A percentile compares a stretch with the other conserved stretches of the same genome.
phyloP scores from a whole-genome alignment of 148 eudicot species.

The Mesembryanthemum crystallinum region DNA sequence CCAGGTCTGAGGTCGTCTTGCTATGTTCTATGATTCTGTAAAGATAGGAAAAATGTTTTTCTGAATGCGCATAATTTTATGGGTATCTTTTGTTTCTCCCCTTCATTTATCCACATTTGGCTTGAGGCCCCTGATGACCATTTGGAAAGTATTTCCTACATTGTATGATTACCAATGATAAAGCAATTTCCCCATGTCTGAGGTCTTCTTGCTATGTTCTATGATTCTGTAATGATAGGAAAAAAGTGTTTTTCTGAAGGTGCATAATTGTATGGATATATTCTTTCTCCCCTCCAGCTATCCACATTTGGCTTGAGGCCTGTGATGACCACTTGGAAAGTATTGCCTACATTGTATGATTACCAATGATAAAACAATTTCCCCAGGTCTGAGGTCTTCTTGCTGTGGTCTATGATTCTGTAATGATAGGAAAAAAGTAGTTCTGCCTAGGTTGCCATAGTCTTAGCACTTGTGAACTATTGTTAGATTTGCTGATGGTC shows the following conservation, averaged over 20 bases:
- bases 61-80: no score
- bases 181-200: conserved; percentile 9
- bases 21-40: not conserved
- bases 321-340: conserved; percentile 15
- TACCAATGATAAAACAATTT: conserved; percentile 9
- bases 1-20: conserved; percentile 16
- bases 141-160: conserved; percentile 13
- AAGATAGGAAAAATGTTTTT: no score
- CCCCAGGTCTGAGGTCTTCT: conserved; percentile 16
- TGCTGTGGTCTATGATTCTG: not conserved
- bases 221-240: no score
- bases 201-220: conserved; percentile 7
- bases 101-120: no score
- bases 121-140: conserved; percentile 26
- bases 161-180: conserved; percentile 20
- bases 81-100: no score
- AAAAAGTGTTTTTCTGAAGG: no score
- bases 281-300: no score
- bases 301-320: conserved; percentile 15
- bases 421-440: no score
- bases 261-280: no score
- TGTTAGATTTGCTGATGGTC: no score
- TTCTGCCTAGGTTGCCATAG: no score
- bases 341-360: conserved; percentile 28
- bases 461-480: no score